Percentiles rank a stretch among this genome's conserved stretches.
Conservation (phyloP, 805 yeast species). For the Suhomyces xylopsoci region DNA sequence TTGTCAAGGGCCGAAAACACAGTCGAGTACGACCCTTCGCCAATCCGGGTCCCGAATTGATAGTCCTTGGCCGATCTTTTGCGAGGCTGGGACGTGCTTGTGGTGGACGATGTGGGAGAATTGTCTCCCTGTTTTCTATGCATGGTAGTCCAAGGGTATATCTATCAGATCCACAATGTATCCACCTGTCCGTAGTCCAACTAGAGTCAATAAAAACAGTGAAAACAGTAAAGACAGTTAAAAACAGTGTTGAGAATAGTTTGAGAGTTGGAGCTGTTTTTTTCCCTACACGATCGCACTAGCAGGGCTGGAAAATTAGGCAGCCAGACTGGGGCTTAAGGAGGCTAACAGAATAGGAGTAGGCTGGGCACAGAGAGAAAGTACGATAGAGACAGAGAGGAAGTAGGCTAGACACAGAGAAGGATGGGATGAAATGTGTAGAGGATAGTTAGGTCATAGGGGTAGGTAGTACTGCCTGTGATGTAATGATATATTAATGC, state of each 20-base stretch:
- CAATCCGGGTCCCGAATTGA: slow-evolving; percentile 81
- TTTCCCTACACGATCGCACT: neutral
- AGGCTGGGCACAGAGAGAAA: neutral
- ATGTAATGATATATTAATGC: neutral
- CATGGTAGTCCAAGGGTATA: neutral
- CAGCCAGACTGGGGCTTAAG: neutral
- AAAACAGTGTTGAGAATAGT: neutral
- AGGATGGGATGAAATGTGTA: too few species aligned
- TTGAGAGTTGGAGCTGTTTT: neutral
- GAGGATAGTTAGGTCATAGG: too few species aligned
- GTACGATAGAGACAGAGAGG: too few species aligned
- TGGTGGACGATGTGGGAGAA: slow-evolving; percentile 1
- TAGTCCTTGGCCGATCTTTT: slow-evolving; percentile 75
- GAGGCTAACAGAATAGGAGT: neutral
- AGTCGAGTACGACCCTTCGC: slow-evolving; percentile 95
- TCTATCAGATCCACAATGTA: neutral
- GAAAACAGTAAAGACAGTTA: neutral
- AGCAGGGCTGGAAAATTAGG: neutral
- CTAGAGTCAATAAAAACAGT: neutral
- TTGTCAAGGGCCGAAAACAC: slow-evolving; percentile 84
- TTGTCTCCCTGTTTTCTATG: neutral
- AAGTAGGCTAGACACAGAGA: too few species aligned
- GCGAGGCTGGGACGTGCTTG: neutral
- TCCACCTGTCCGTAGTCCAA: neutral
- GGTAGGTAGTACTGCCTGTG: neutral